Evolutionary conservation across 495 filamentous ascomycete species (phyloP).

Genomic region (Thermochaetoides thermophila): DNA sequence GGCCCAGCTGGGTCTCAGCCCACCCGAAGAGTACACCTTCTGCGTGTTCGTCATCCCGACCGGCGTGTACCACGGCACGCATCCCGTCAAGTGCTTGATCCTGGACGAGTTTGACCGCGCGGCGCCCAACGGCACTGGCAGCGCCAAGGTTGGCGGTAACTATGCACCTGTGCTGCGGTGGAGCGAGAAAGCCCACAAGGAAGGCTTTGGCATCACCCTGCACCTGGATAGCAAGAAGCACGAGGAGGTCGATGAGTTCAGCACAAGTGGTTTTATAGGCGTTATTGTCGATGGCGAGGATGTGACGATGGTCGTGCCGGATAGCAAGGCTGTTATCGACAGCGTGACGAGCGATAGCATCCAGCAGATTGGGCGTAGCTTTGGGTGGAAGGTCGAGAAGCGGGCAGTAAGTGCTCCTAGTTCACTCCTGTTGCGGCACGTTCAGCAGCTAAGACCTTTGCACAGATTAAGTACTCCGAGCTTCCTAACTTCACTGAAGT

Average conservation of each 20-base stretch:
- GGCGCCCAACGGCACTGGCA: conserved; percentile 58
- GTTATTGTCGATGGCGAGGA: conserved; percentile 41
- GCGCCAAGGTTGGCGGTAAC: conserved; percentile 64
- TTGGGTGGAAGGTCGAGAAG: conserved; percentile 55
- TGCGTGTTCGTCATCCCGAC: conserved; percentile 73
- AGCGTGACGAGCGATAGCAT: conserved; percentile 65
- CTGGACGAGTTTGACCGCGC: conserved; percentile 64
- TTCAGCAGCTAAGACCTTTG: no score
- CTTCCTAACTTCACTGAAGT: conserved; percentile 65
- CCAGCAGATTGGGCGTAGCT: conserved; percentile 47
- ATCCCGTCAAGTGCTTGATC: conserved; percentile 66
- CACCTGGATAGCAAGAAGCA: conserved; percentile 71
- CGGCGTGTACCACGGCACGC: conserved; percentile 76
- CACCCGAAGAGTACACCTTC: conserved; percentile 82
- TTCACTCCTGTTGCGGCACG: no score
- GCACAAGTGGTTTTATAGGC: conserved; percentile 73
- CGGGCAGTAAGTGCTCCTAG: conserved; percentile 30
- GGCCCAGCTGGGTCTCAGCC: conserved; percentile 64
- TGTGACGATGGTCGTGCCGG: conserved; percentile 63
- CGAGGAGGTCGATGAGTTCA: conserved; percentile 79
- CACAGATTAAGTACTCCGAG: conserved; percentile 70
- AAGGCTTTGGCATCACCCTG: conserved; percentile 74
- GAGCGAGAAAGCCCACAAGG: conserved; percentile 55
- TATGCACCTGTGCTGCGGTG: conserved; percentile 72
- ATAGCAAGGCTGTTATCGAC: conserved; percentile 67